Evolutionary conservation across 805 yeast genomes (phyloP).

Genomic region (Diddensiella caesifluorescens): DNA sequence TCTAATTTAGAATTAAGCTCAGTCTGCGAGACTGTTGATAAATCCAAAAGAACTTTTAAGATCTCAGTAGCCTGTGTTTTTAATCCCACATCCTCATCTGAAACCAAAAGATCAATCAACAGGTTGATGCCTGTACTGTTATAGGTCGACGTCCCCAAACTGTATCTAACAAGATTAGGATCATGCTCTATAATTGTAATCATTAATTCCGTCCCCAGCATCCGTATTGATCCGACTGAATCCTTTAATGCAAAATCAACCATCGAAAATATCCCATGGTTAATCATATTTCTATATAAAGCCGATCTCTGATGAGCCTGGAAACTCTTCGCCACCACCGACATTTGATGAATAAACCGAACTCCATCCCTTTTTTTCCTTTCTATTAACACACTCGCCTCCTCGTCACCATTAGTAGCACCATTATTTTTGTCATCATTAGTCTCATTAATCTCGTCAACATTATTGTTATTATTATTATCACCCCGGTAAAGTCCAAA

Average conservation of each 20-base stretch:
- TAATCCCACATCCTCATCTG: constrained; percentile 64
- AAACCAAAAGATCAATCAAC: constrained; percentile 53
- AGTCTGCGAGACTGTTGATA: background rate
- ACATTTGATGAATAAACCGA: constrained; percentile 72
- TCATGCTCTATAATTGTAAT: constrained; percentile 82
- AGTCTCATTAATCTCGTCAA: background rate
- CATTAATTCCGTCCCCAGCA: constrained; percentile 73
- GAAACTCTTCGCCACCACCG: constrained; percentile 62
- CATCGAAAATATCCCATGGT: constrained; percentile 63
- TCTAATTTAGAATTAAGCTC: constrained; percentile 6
- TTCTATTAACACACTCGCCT: constrained; percentile 12
- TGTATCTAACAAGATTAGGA: constrained; percentile 46
- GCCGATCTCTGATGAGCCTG: constrained; percentile 56
- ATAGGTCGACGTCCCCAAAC: constrained; percentile 3
- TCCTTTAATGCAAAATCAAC: constrained; percentile 66
- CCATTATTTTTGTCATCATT: background rate
- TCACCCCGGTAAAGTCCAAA: constrained; percentile 48
- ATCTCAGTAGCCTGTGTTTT: constrained; percentile 84
- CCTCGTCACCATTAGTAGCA: constrained; percentile 3
- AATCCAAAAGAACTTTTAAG: constrained; percentile 64
- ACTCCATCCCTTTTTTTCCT: constrained; percentile 60
- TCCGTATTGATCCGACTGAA: constrained; percentile 44
- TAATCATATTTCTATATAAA: constrained; percentile 59
- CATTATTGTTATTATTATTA: constrained; percentile 5
- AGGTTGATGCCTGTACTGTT: constrained; percentile 18